These are phyloP conservation scores for Diplodia sapinea DNA, from an alignment of 2,329 filamentous ascomycete genomes.

Conservation along the genomic window DNA sequence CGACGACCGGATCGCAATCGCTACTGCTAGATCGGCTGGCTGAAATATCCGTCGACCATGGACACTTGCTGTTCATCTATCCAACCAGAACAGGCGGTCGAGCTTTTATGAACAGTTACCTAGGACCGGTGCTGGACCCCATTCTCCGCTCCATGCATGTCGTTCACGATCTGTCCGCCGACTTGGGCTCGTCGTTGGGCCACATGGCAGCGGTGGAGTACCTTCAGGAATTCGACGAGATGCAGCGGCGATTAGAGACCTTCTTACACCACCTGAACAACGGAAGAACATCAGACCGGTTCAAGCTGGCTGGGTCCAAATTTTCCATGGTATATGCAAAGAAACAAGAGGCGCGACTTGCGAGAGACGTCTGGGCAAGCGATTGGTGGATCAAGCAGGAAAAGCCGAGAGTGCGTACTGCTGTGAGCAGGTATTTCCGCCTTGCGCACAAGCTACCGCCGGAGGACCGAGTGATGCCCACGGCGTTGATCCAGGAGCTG, in stretches of 20 bases:
- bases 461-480: slow-evolving; percentile 56
- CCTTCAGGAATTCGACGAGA: slow-evolving; percentile 61
- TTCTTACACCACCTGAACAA: slow-evolving; percentile 44
- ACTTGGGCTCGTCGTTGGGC: slow-evolving; percentile 61
- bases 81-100: slow-evolving; percentile 63
- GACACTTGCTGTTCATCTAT: slow-evolving; percentile 67
- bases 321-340: slow-evolving; percentile 58
- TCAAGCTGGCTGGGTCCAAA: slow-evolving; percentile 42
- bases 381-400: slow-evolving; percentile 72
- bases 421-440: slow-evolving; percentile 53
- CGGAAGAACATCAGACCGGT: slow-evolving; percentile 36
- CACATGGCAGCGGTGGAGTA: slow-evolving; percentile 59
- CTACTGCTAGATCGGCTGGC: slow-evolving; percentile 65
- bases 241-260: slow-evolving; percentile 46
- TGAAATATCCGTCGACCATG: slow-evolving; percentile 63
- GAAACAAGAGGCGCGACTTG: slow-evolving; percentile 57
- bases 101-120: slow-evolving; percentile 65
- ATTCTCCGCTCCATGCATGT: slow-evolving; percentile 64
- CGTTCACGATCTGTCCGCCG: slow-evolving; percentile 63
- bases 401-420: slow-evolving; percentile 62
- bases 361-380: slow-evolving; percentile 61
- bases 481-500: slow-evolving; percentile 64
- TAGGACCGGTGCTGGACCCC: slow-evolving; percentile 66
- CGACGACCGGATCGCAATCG: slow-evolving; percentile 57
- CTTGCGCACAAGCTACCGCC: slow-evolving; percentile 51